These are phyloP conservation scores for Aschersonia sp. DNA, from an alignment of 2,329 filamentous ascomycete genomes.

Conservation along the genomic window DNA sequence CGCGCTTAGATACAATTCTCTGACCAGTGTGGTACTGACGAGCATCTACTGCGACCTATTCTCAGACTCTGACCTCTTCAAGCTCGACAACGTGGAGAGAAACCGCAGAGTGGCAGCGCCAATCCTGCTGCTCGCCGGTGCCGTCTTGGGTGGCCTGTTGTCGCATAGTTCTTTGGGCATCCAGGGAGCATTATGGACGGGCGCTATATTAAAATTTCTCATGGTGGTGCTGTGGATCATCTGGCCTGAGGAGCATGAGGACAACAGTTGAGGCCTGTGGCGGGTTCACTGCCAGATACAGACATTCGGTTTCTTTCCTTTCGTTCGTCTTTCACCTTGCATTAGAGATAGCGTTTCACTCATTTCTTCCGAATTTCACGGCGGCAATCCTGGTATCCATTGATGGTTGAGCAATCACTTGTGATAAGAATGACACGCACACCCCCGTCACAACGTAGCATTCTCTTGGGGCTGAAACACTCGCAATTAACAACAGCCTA, in stretches of 20 bases:
- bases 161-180: slow-evolving; percentile 32
- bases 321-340: too few species aligned
- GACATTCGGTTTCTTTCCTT: too few species aligned
- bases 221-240: slow-evolving; percentile 44
- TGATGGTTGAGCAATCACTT: too few species aligned
- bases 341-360: too few species aligned
- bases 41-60: slow-evolving; percentile 73
- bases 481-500: too few species aligned
- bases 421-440: too few species aligned
- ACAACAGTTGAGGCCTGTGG: slow-evolving; percentile 6
- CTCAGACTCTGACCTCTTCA: slow-evolving; percentile 41
- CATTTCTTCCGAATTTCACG: too few species aligned
- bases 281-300: background rate
- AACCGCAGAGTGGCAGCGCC: slow-evolving; percentile 36
- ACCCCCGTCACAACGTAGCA: too few species aligned
- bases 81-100: slow-evolving; percentile 28
- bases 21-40: slow-evolving; percentile 69
- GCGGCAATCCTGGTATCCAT: too few species aligned
- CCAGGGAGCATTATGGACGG: slow-evolving; percentile 43
- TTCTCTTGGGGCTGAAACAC: too few species aligned
- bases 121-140: slow-evolving; percentile 31
- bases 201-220: slow-evolving; percentile 36
- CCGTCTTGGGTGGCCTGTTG: slow-evolving; percentile 34
- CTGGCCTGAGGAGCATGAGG: slow-evolving; percentile 36
- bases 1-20: slow-evolving; percentile 50